Evolutionary conservation across 495 filamentous ascomycete species (phyloP).

Genomic region (Lasiosphaeria miniovina): DNA sequence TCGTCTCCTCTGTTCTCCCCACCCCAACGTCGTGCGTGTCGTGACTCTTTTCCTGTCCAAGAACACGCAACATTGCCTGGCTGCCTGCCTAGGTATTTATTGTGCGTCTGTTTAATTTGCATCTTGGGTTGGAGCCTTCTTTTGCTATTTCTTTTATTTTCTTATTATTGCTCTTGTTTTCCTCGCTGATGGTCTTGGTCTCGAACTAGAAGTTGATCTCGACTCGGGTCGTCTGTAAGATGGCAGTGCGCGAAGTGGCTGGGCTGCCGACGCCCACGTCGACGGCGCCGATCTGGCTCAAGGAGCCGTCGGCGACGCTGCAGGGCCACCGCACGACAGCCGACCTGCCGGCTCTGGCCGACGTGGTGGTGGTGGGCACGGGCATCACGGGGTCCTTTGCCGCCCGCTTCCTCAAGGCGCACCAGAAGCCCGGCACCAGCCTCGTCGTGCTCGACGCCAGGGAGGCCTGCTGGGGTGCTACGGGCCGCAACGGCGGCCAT

Average conservation of each 20-base stretch:
- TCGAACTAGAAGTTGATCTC: background rate
- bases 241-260: constrained; percentile 20
- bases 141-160: too few relatives aligned
- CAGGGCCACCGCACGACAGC: constrained; percentile 59
- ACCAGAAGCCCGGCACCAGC: constrained; percentile 29
- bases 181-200: background rate
- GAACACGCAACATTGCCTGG: too few relatives aligned
- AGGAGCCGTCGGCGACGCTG: constrained; percentile 53
- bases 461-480: constrained; percentile 76
- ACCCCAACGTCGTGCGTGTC: too few relatives aligned
- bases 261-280: constrained; percentile 53
- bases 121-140: too few relatives aligned
- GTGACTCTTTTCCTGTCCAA: too few relatives aligned
- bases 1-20: too few relatives aligned
- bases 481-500: constrained; percentile 77
- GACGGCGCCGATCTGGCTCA: constrained; percentile 73
- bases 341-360: constrained; percentile 58
- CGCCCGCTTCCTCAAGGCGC: constrained; percentile 53
- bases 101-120: too few relatives aligned
- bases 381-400: constrained; percentile 70
- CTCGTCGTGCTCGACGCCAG: constrained; percentile 77
- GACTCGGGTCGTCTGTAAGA: background rate
- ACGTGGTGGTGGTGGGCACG: constrained; percentile 67
- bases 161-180: too few relatives aligned
- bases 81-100: too few relatives aligned